These are phyloP conservation scores for Neocucurbitaria cava DNA, from an alignment of 2,329 filamentous ascomycete genomes.

Conservation along the genomic window DNA sequence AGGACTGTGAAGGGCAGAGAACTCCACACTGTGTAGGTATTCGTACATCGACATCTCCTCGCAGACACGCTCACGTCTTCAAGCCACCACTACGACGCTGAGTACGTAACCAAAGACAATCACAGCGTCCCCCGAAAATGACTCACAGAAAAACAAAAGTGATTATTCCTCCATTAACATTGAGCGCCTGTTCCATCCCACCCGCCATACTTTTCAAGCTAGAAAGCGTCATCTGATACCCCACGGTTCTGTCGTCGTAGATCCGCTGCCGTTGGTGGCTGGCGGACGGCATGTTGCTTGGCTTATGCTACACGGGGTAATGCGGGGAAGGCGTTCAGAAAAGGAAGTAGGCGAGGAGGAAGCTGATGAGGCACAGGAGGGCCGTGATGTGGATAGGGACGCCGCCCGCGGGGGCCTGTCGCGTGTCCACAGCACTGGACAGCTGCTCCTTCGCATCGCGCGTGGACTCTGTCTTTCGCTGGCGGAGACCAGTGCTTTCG, in stretches of 20 bases:
- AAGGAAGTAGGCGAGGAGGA: conserved; percentile 94
- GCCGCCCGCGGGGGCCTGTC: conserved; percentile 68
- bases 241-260: conserved; percentile 22
- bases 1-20: conserved; percentile 12
- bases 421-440: conserved; percentile 59
- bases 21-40: conserved; percentile 34
- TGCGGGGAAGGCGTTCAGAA: conserved; percentile 67
- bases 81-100: conserved; percentile 22
- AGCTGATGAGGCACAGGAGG: conserved; percentile 83
- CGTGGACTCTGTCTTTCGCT: conserved; percentile 72
- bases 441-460: conserved; percentile 60
- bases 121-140: conserved; percentile 23
- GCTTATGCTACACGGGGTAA: conserved; percentile 22
- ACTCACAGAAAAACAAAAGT: conserved; percentile 29
- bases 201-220: conserved; percentile 4
- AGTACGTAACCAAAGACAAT: conserved; percentile 33
- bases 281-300: conserved; percentile 29
- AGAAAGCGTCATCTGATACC: conserved; percentile 21
- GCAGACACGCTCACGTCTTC: conserved; percentile 17
- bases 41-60: conserved; percentile 38
- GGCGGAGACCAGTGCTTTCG: conserved; percentile 70
- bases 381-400: conserved; percentile 89
- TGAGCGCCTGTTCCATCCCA: conserved; percentile 4
- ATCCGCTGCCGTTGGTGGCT: conserved; percentile 29
- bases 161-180: conserved; percentile 14